These are phyloP conservation scores for Castanospermum australe DNA, from an alignment of 306 rosid species.

Conservation along the genomic window DNA sequence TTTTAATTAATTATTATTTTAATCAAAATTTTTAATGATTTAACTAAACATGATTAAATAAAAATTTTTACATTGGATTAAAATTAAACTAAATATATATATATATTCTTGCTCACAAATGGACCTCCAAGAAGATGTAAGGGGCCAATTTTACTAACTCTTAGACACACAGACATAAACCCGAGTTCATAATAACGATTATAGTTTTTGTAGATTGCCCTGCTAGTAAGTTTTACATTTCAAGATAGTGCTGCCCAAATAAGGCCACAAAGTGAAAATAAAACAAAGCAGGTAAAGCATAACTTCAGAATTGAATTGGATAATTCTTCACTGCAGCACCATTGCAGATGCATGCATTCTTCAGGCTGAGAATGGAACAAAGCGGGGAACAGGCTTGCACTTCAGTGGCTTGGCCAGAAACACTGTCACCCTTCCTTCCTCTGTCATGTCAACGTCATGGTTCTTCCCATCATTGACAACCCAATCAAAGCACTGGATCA, in stretches of 20 bases:
- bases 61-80: no score
- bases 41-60: no score
- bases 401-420: constrained; percentile 32
- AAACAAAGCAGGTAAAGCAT: neutral
- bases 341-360: neutral
- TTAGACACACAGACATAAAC: no score
- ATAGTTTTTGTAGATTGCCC: no score
- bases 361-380: constrained; percentile 24
- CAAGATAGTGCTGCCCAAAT: neutral
- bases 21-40: no score
- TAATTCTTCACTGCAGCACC: neutral
- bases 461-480: constrained; percentile 19
- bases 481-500: constrained; percentile 57
- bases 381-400: constrained; percentile 34
- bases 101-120: no score
- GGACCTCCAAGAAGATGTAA: no score
- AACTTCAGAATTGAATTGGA: neutral
- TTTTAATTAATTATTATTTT: no score
- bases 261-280: neutral
- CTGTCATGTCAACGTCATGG: constrained; percentile 20
- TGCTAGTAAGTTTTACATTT: neutral
- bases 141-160: no score
- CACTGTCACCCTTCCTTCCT: constrained; percentile 28
- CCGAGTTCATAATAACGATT: no score
- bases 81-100: no score